These are phyloP conservation scores for Blastocystis sp. DNA, from an alignment of 352 stramenopile species.

Conservation along the genomic window DNA sequence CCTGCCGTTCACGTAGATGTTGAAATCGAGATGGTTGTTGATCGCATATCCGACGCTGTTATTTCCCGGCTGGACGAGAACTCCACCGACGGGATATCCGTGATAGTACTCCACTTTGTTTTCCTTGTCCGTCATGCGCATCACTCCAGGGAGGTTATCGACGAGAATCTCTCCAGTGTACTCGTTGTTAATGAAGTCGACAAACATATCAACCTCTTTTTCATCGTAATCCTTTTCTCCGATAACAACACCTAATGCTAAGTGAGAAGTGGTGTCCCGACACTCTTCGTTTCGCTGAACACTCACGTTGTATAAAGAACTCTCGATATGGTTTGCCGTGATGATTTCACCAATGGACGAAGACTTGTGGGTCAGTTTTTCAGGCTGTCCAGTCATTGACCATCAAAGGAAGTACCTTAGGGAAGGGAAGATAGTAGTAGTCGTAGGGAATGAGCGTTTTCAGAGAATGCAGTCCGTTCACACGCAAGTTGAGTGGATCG, in stretches of 20 bases:
- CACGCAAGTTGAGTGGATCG: constrained; percentile 75
- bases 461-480: constrained; percentile 82
- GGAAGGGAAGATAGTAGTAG: constrained; percentile 94
- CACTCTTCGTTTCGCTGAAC: constrained; percentile 51
- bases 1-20: constrained; percentile 85
- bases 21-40: constrained; percentile 98
- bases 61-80: constrained; percentile 72
- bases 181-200: constrained; percentile 82
- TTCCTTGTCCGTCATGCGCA: background rate
- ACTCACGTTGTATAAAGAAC: constrained; percentile 80
- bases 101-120: constrained; percentile 63
- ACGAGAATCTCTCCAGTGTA: constrained; percentile 69
- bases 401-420: constrained; percentile 61
- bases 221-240: constrained; percentile 56
- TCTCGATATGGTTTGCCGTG: constrained; percentile 93
- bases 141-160: constrained; percentile 49
- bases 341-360: constrained; percentile 98
- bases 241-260: constrained; percentile 29
- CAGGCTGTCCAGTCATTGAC: constrained; percentile 61
- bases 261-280: constrained; percentile 40
- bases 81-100: constrained; percentile 70
- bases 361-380: constrained; percentile 83
- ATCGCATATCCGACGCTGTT: constrained; percentile 69
- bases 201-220: constrained; percentile 73
- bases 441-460: constrained; percentile 88